Evolutionary conservation across 2,329 filamentous ascomycete species (phyloP).

Genomic region (Fusarium nodosum): DNA sequence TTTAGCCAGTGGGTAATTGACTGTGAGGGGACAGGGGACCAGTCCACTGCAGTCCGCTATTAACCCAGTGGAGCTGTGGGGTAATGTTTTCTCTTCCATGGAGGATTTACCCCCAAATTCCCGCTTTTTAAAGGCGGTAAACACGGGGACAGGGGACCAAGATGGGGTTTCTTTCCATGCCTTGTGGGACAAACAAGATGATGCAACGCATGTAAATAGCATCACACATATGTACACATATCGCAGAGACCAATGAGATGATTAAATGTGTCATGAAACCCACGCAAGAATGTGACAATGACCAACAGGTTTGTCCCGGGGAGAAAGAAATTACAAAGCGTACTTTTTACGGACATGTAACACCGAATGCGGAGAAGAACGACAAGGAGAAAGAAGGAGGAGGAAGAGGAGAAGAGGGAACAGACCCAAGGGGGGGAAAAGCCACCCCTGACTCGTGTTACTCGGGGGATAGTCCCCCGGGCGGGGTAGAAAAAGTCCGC

Average conservation of each 20-base stretch:
- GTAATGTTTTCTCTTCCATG: neutral
- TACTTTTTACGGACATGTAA: conserved; percentile 8
- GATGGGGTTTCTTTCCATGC: neutral
- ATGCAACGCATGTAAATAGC: neutral
- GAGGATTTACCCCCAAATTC: conserved; percentile 9
- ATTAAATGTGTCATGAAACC: conserved; percentile 8
- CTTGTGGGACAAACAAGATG: conserved; percentile 2
- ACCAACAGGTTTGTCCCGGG: neutral
- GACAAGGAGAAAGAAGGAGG: neutral
- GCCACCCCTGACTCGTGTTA: conserved; percentile 7
- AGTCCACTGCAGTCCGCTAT: neutral
- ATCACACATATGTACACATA: neutral
- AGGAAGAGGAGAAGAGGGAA: neutral
- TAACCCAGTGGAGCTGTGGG: neutral
- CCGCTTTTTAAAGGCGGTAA: conserved; percentile 13
- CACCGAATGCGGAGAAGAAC: conserved; percentile 21
- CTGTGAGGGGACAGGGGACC: neutral
- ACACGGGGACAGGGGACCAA: neutral
- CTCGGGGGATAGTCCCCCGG: neutral
- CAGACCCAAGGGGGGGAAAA: neutral
- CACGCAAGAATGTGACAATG: neutral
- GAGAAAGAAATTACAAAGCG: neutral
- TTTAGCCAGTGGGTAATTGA: conserved; percentile 14
- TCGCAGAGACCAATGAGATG: neutral
- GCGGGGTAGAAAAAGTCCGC: conserved; percentile 1